A percentile compares a stretch with the other conserved stretches of the same genome.
These are phyloP conservation scores for Acacia acuminata DNA, from an alignment of 306 rosid species.

Conservation along the genomic window DNA sequence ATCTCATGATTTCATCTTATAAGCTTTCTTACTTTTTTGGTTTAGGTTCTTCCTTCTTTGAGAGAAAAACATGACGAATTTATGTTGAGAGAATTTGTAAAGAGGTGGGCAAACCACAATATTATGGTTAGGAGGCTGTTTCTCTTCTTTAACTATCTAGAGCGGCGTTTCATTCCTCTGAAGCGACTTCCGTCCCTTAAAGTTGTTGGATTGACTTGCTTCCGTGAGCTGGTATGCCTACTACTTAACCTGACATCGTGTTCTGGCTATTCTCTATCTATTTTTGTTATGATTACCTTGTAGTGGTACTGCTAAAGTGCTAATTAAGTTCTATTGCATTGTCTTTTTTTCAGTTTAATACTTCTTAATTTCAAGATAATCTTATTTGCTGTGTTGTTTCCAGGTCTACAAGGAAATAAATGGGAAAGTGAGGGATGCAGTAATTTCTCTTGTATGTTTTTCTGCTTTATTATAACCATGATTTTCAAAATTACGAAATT, in stretches of 20 bases:
- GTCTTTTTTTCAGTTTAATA: slow-evolving; percentile 1
- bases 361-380: slow-evolving; percentile 11
- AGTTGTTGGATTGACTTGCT: slow-evolving; percentile 76
- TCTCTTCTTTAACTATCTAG: slow-evolving; percentile 63
- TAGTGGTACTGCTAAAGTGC: slow-evolving; percentile 5
- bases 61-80: slow-evolving; percentile 80
- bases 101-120: slow-evolving; percentile 78
- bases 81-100: slow-evolving; percentile 77
- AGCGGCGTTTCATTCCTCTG: slow-evolving; percentile 63
- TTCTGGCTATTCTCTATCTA: neutral
- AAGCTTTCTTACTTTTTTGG: neutral
- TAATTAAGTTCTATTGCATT: neutral
- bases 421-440: slow-evolving; percentile 82
- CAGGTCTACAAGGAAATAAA: slow-evolving; percentile 83
- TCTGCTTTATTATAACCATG: neutral
- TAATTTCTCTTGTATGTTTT: slow-evolving; percentile 65
- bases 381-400: slow-evolving; percentile 15
- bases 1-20: slow-evolving; percentile 4
- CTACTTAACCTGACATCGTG: slow-evolving; percentile 7
- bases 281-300: neutral
- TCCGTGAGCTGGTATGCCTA: slow-evolving; percentile 62
- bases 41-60: slow-evolving; percentile 76
- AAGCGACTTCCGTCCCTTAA: slow-evolving; percentile 67
- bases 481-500: slow-evolving; percentile 11
- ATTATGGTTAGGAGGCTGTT: slow-evolving; percentile 69